These are phyloP conservation scores for Pseudocercospora eumusae DNA, from an alignment of 2,329 filamentous ascomycete species.

Conservation along the genomic window DNA sequence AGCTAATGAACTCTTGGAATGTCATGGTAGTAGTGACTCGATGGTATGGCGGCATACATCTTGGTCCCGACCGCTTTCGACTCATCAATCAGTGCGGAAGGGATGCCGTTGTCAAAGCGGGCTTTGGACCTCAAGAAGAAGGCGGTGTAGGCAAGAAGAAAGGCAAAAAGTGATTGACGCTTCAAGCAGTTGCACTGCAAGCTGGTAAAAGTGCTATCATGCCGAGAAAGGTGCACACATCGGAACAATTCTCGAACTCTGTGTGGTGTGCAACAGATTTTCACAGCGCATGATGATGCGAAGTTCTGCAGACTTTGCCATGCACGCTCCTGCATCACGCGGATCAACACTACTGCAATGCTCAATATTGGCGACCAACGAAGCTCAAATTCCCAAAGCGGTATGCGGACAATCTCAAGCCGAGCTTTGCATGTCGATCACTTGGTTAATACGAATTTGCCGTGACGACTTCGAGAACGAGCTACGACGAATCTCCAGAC, in stretches of 20 bases:
- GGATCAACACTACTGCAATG: not conserved
- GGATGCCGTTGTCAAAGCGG: conserved; percentile 78
- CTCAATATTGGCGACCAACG: not conserved
- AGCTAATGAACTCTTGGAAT: conserved; percentile 92
- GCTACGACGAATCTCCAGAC: not conserved
- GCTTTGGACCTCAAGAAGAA: conserved; percentile 60
- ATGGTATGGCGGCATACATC: conserved; percentile 90
- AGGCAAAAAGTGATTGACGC: conserved; percentile 26
- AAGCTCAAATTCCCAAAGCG: not conserved
- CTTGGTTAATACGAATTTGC: not conserved
- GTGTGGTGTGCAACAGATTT: not conserved
- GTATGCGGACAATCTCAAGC: not conserved
- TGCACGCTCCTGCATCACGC: not conserved
- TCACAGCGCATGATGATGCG: not conserved
- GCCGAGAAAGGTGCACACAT: not conserved
- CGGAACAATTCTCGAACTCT: not conserved
- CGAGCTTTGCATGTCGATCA: not conserved
- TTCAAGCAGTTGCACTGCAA: not conserved
- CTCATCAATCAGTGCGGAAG: conserved; percentile 85
- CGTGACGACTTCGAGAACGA: not conserved
- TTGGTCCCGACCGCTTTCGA: conserved; percentile 86
- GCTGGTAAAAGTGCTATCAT: not conserved
- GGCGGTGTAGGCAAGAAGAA: conserved; percentile 34
- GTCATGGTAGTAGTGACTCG: conserved; percentile 88
- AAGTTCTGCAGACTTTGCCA: not conserved